A percentile compares a stretch with the other conserved stretches of the same genome.
Conservation (phyloP, 345 rosid genomes). For the Eucalyptus cloeziana region DNA sequence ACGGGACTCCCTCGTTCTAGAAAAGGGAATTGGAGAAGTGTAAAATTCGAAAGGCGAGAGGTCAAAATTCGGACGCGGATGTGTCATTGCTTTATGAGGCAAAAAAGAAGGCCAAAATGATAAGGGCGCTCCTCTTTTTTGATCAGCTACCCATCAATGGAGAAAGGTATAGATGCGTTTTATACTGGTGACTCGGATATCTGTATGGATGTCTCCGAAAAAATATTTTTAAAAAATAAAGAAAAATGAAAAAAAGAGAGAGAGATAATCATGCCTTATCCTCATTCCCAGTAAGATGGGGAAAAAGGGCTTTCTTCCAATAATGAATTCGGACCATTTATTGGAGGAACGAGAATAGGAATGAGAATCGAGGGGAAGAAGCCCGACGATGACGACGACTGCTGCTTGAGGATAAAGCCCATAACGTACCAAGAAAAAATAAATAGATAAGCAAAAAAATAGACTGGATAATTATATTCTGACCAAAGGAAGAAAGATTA, state of each 20-base stretch:
- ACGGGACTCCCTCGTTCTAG: neutral
- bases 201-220: neutral
- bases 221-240: neutral
- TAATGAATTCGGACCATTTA: neutral
- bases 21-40: neutral
- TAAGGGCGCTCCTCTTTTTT: neutral
- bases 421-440: neutral
- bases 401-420: neutral
- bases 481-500: neutral
- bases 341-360: neutral
- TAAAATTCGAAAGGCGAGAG: neutral
- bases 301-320: neutral
- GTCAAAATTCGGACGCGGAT: neutral
- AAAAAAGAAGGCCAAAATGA: neutral
- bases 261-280: constrained; percentile 20
- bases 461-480: neutral
- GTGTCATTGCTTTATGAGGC: neutral
- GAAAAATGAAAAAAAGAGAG: neutral
- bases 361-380: neutral
- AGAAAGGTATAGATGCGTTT: neutral
- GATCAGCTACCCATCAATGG: neutral
- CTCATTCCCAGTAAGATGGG: constrained; percentile 12
- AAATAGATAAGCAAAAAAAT: neutral
- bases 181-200: neutral
- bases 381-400: neutral